Evolutionary conservation across 306 rosid genomes (phyloP), one percentile per base, ranked within the genome.

Genomic region (Inga laurina): DNA sequence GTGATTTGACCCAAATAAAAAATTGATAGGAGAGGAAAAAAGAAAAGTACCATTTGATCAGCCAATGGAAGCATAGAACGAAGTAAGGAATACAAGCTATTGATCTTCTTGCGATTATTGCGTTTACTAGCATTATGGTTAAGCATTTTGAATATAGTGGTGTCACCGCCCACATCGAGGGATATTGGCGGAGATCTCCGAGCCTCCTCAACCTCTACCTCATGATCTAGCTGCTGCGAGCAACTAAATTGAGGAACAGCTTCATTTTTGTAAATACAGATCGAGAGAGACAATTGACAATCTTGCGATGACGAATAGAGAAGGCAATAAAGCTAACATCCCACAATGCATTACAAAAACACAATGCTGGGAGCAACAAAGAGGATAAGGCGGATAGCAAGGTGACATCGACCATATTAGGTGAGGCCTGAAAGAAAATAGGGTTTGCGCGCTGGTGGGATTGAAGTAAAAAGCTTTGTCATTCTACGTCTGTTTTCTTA

Each of bases 81-180:
- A 21, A 95, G 87, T 30, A 97, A 91, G 7, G 92, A 88, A 77
- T 90, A 90, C 81, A 93, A 71, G 74, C 39, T 12, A 74, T 91
- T 95, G 82, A 95, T 86, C 87, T 90, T 95, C 90, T 90, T 91
- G 73, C 97, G 97, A 44, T 95, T 97, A 83, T 90, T 89, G 6
- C 95, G 97, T 83, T 95, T 97, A 30, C 91, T 92, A n/a, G 97
- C 98, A 71, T 93, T 95, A 83, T 95, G 98, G 76, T 83, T 86
- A 34, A 88, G 93, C 88, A 93, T 95, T 91, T 84, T 91, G 1
- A 74, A 85, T 83, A 79, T 75, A 46, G 72, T 43, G 37, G 62
- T 30, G 62, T 49, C 48, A 32, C 48, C 30, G 48, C 78, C 34
- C 1, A 12, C 32, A 0, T 1, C 32, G 3, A 65, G 78, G 1